Evolutionary conservation across 2,329 filamentous ascomycete species (phyloP).

Genomic region (Nothophoma quercina): DNA sequence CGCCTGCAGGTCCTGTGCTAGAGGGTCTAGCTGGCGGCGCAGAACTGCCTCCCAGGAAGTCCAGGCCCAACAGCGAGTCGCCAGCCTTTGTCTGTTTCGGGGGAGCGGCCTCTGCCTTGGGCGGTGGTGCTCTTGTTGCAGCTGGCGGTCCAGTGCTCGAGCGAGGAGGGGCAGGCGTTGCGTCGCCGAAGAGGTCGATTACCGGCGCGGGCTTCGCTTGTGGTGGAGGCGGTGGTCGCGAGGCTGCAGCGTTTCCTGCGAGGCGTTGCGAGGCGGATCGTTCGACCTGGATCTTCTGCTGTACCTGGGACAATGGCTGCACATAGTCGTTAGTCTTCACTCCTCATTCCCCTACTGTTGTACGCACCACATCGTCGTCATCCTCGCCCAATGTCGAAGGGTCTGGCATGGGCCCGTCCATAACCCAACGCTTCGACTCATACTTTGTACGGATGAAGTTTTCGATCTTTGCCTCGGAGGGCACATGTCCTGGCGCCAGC

Average conservation of each 20-base stretch:
- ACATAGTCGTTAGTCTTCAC: constrained; percentile 18
- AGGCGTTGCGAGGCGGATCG: constrained; percentile 64
- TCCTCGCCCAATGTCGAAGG: constrained; percentile 85
- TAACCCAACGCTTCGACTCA: constrained; percentile 98
- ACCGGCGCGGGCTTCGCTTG: constrained; percentile 47
- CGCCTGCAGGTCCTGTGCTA: constrained; percentile 71
- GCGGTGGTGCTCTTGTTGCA: constrained; percentile 61
- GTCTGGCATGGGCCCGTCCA: constrained; percentile 94
- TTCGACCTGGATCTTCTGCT: constrained; percentile 74
- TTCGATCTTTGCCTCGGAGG: constrained; percentile 97
- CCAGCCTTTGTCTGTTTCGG: constrained; percentile 71
- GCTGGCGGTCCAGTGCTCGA: constrained; percentile 75
- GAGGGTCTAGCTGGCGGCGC: constrained; percentile 78
- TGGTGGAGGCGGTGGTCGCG: constrained; percentile 40
- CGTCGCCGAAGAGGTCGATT: constrained; percentile 84
- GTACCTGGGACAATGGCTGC: constrained; percentile 70
- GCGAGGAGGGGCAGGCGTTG: constrained; percentile 69
- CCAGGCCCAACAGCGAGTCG: constrained; percentile 88
- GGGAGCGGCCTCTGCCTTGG: constrained; percentile 70
- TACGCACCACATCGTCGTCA: constrained; percentile 78
- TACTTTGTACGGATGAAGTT: constrained; percentile 99
- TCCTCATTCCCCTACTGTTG: constrained; percentile 40
- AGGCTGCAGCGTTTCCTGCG: constrained; percentile 43
- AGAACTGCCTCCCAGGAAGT: constrained; percentile 79
- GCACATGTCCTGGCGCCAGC: constrained; percentile 86